Evolutionary conservation across 768 basidiomycete species (phyloP), one percentile per base, ranked within the genome.

Genomic region (Asterophora parasitica): DNA sequence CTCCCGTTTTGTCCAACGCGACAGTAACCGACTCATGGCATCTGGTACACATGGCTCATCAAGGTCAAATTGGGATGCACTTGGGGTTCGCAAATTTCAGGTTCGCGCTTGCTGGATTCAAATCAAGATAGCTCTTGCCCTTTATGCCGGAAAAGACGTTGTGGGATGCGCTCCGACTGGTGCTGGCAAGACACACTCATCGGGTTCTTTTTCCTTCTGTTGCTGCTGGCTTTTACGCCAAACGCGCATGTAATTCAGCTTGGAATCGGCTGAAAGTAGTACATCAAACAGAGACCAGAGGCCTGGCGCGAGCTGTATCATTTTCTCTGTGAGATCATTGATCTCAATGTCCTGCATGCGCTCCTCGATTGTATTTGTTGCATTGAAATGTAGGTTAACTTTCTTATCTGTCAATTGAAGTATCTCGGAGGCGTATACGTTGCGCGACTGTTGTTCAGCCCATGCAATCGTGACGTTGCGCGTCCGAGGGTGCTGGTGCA

Each of bases 261-360:
- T 27, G n/a, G 44, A 9, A 31, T 40, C 19, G 7, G 37, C 46
- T 39, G 37, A 39, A 16, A 47, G 39, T 27, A 47, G 33, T 4
- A 13, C 17, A 31, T 32, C 46, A 16, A 47, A 28, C 3, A 47
- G 46, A 17, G 27, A 19, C 46, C 46, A 47, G 5, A 47, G 39
- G 17, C 32, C 7, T 10, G 46, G 46, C n/a, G 36, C 36, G 26
- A 34, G 39, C 9, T 17, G 9, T 16, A 23, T 17, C 46, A 47
- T 47, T 3, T 17, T 47, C 9, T 9, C 26, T 13, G 36, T 26
- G 12, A 47, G 17, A 28, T 47, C 37, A 40, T 15, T 28, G 27
- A 40, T 40, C 3, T 41, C 32, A 8, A 27, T 12, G 12, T 47
- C 19, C 12, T 41, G 27, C n/a, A 40, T 13, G 10, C 27, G 23